Evolutionary conservation across 2,329 filamentous ascomycete species (phyloP).

Genomic region (Talaromyces sp.): DNA sequence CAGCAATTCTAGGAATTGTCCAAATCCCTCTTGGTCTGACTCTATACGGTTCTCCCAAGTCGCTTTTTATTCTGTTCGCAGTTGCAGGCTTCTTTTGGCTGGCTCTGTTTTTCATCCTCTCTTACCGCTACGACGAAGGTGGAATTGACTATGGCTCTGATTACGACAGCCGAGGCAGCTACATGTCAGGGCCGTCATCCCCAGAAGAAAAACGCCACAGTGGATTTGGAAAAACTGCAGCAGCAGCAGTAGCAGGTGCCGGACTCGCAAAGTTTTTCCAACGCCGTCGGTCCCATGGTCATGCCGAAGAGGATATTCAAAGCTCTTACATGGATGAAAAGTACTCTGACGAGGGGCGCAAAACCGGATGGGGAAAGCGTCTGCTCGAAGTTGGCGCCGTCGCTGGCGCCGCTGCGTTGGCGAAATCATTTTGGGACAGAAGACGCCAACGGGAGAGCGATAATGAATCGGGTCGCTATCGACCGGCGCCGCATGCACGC

Average conservation of each 20-base stretch:
- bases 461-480: constrained; percentile 49
- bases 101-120: constrained; percentile 71
- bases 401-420: constrained; percentile 58
- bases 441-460: constrained; percentile 50
- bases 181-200: constrained; percentile 47
- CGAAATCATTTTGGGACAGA: constrained; percentile 54
- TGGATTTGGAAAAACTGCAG: constrained; percentile 45
- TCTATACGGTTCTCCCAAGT: constrained; percentile 83
- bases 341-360: constrained; percentile 50
- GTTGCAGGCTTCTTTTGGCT: constrained; percentile 70
- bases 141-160: constrained; percentile 48
- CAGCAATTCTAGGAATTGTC: constrained; percentile 74
- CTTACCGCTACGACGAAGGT: constrained; percentile 57
- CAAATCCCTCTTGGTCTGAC: constrained; percentile 87
- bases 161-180: constrained; percentile 56
- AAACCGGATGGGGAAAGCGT: constrained; percentile 53
- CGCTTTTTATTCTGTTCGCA: constrained; percentile 79
- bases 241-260: constrained; percentile 52
- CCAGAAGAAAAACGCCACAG: constrained; percentile 38
- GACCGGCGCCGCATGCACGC: constrained; percentile 43
- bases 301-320: constrained; percentile 38
- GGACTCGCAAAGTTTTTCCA: constrained; percentile 51
- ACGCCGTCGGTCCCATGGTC: constrained; percentile 34
- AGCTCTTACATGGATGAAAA: constrained; percentile 63
- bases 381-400: constrained; percentile 57